These are phyloP conservation scores for Fusarium lyarnte DNA, from an alignment of 2,329 filamentous ascomycete genomes.

Conservation along the genomic window DNA sequence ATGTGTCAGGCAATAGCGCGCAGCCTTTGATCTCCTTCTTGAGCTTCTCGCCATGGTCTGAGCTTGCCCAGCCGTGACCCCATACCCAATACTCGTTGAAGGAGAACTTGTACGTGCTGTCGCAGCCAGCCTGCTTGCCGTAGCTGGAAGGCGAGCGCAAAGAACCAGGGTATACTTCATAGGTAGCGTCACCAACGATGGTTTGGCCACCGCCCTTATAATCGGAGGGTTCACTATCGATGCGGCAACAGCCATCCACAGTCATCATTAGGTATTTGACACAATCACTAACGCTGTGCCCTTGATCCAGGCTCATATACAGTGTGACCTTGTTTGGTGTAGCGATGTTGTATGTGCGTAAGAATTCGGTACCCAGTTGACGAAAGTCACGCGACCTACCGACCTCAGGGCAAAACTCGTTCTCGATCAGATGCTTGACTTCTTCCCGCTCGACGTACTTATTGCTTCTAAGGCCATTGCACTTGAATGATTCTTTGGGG, in stretches of 20 bases:
- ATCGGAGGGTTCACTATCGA: neutral
- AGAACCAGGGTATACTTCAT: neutral
- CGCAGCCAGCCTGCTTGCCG: neutral
- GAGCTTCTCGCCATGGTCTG: neutral
- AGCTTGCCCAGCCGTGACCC: neutral
- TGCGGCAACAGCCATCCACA: neutral
- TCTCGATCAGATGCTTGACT: too few species aligned
- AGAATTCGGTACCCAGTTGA: too few species aligned
- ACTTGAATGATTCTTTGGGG: too few species aligned
- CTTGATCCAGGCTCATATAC: neutral
- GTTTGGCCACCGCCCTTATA: neutral
- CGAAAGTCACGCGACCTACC: too few species aligned
- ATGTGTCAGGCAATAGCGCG: neutral
- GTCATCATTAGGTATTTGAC: neutral
- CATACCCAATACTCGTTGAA: neutral
- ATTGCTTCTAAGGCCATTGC: too few species aligned
- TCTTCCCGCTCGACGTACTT: too few species aligned
- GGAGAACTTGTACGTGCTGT: neutral
- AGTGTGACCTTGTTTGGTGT: neutral
- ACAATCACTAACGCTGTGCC: neutral
- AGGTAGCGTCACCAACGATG: neutral
- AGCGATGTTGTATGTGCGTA: too few species aligned
- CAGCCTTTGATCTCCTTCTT: neutral
- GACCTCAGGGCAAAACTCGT: too few species aligned
- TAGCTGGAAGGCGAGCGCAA: neutral